Evolutionary conservation across 345 rosid species (phyloP).

Genomic region (Euphorbia lathyris): DNA sequence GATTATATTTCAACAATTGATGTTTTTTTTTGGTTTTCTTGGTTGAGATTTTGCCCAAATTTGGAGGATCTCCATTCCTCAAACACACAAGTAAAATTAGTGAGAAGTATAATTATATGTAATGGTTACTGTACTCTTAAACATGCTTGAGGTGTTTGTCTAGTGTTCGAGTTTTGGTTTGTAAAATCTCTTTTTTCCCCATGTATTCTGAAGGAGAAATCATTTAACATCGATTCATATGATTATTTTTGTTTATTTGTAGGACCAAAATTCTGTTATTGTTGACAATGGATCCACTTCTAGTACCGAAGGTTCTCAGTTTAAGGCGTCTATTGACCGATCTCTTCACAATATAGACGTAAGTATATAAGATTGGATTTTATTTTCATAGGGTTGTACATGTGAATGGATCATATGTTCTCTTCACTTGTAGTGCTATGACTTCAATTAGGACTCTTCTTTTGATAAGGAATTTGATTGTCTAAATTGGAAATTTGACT

Average conservation of each 20-base stretch:
- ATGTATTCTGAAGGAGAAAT: not conserved
- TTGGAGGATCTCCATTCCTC: no score
- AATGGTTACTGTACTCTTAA: not conserved
- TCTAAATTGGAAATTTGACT: no score
- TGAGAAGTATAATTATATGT: no score
- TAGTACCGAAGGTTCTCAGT: constrained; percentile 44
- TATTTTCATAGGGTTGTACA: not conserved
- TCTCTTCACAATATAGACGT: constrained; percentile 49
- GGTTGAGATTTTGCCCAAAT: no score
- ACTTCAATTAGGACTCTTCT: not conserved
- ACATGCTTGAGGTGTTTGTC: not conserved
- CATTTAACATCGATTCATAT: not conserved
- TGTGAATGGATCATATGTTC: not conserved
- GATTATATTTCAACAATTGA: no score
- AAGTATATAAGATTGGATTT: constrained; percentile 20
- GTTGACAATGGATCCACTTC: constrained; percentile 46
- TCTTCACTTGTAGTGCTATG: not conserved
- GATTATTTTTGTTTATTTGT: constrained; percentile 9
- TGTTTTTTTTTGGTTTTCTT: no score
- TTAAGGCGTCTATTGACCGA: constrained; percentile 42
- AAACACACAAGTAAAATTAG: no score
- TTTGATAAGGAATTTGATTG: not conserved
- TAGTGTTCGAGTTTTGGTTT: not conserved
- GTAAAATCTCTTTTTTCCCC: not conserved
- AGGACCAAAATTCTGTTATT: constrained; percentile 37